A percentile compares a stretch with the other conserved stretches of the same genome.
phyloP scores from a whole-genome alignment of 371 early-diverging fungal genomes.

The Mortierella sp. region DNA sequence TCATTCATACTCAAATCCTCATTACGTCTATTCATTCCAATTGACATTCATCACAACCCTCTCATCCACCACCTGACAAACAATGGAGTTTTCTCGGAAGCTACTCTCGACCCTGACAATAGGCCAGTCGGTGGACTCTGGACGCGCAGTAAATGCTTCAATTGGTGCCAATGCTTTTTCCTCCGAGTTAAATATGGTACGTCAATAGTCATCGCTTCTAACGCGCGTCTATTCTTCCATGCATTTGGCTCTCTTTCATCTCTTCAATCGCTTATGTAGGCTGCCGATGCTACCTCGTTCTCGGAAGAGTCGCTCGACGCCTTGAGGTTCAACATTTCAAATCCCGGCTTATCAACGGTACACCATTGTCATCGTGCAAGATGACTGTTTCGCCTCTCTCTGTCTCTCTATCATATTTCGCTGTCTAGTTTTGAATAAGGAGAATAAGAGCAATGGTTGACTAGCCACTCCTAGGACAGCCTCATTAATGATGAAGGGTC shows the following conservation, averaged over 20 bases:
- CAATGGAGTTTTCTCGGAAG: constrained; percentile 46
- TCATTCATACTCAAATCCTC: neutral
- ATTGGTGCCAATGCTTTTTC: neutral
- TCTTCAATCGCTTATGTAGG: constrained; percentile 4
- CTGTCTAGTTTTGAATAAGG: no score
- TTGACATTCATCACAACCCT: neutral
- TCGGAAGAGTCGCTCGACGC: constrained; percentile 38
- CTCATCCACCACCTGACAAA: neutral
- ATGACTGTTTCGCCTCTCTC: no score
- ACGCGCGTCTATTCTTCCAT: no score
- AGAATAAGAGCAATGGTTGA: no score
- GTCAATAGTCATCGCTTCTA: neutral
- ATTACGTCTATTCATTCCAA: neutral
- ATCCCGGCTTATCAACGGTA: constrained; percentile 51
- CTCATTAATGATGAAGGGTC: no score
- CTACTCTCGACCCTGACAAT: constrained; percentile 34
- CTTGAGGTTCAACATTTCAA: constrained; percentile 39
- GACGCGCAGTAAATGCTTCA: constrained; percentile 17
- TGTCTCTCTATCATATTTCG: no score
- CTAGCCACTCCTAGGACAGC: no score
- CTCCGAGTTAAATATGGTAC: no score
- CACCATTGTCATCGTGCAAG: neutral
- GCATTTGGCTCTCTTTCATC: no score
- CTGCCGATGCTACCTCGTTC: constrained; percentile 41
- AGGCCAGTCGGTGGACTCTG: constrained; percentile 21